These are phyloP conservation scores for Candida michaelii DNA, from an alignment of 805 yeast genomes.

Conservation along the genomic window DNA sequence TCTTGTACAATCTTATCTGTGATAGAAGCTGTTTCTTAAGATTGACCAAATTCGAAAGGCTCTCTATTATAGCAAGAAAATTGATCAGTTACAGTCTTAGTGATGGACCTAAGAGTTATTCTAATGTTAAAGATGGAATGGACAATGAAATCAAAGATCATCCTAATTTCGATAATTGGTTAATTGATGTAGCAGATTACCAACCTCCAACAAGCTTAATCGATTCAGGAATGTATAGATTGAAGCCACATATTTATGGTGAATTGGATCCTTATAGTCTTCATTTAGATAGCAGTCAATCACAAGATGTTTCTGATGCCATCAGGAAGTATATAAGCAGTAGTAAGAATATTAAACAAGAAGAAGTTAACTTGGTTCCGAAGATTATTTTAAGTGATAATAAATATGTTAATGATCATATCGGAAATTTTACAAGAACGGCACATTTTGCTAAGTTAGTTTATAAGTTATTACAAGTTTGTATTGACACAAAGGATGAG, in stretches of 20 bases:
- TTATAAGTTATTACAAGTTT: conserved; percentile 54
- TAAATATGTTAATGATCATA: conserved; percentile 31
- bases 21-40: conserved; percentile 30
- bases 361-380: conserved; percentile 53
- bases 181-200: conserved; percentile 63
- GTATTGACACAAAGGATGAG: conserved; percentile 52
- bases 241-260: conserved; percentile 55
- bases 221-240: conserved; percentile 63
- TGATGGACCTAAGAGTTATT: conserved; percentile 53
- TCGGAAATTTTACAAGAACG: conserved; percentile 55
- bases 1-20: conserved; percentile 46
- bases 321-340: conserved; percentile 45
- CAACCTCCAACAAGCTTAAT: conserved; percentile 59
- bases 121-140: conserved; percentile 39
- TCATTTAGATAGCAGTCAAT: conserved; percentile 46
- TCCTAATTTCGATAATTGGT: conserved; percentile 45
- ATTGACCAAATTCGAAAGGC: conserved; percentile 25
- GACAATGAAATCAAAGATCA: conserved; percentile 33
- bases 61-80: conserved; percentile 30
- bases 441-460: conserved; percentile 54
- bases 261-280: conserved; percentile 64
- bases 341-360: conserved; percentile 32
- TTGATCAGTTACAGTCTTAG: conserved; percentile 52
- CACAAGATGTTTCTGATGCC: conserved; percentile 51
- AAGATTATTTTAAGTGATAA: conserved; percentile 29